These are phyloP conservation scores for Rubus idaeus DNA, from an alignment of 306 rosid species.

Conservation along the genomic window DNA sequence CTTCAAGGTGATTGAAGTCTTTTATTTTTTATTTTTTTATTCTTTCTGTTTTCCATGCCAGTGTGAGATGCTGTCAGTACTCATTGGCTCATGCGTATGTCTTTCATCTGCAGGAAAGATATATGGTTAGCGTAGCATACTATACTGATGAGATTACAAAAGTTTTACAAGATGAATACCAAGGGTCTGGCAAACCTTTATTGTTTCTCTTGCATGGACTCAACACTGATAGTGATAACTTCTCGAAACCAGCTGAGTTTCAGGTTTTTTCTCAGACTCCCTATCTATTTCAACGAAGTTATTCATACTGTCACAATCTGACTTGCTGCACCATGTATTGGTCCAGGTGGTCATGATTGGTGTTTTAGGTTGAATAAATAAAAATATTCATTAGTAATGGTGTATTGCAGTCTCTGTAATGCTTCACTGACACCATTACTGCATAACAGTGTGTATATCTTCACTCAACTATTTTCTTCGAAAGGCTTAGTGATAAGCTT, in stretches of 20 bases:
- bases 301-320: constrained; percentile 10
- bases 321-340: not conserved
- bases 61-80: not conserved
- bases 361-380: not conserved
- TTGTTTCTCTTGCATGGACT: constrained; percentile 81
- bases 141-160: constrained; percentile 51
- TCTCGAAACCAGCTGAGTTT: constrained; percentile 69
- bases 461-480: not conserved
- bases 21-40: not conserved
- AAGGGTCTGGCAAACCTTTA: constrained; percentile 53
- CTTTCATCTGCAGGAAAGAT: constrained; percentile 63
- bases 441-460: not conserved
- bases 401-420: not conserved
- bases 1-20: constrained; percentile 56
- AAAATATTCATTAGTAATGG: not conserved
- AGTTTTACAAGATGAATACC: constrained; percentile 52
- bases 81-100: constrained; percentile 23
- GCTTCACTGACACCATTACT: not conserved
- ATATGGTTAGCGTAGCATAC: constrained; percentile 48
- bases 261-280: constrained; percentile 48
- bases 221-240: constrained; percentile 74
- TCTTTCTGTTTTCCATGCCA: not conserved
- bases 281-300: constrained; percentile 4
- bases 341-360: not conserved
- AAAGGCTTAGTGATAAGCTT: constrained; percentile 8